phyloP scores from a whole-genome alignment of 768 basidiomycete species.

The Trametes gibbosa region DNA sequence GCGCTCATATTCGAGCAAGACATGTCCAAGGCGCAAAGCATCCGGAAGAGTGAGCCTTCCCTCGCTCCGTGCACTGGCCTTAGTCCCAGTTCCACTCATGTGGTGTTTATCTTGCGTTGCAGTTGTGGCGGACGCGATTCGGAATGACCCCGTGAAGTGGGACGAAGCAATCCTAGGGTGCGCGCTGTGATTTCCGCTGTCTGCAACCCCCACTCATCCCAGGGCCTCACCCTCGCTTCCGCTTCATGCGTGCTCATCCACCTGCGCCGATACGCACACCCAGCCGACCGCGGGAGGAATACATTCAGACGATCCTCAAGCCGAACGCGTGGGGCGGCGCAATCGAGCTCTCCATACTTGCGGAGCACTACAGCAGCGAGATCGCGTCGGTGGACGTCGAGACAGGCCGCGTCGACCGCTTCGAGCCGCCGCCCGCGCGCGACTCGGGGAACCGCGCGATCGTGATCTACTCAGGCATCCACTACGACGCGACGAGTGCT shows the following conservation, averaged over 20 bases:
- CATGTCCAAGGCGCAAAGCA: constrained; percentile 60
- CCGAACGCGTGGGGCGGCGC: constrained; percentile 92
- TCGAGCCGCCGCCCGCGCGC: constrained; percentile 51
- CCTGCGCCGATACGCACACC: background rate
- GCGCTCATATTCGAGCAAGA: constrained; percentile 85
- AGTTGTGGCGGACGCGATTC: constrained; percentile 88
- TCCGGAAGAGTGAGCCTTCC: constrained; percentile 65
- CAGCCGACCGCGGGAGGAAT: constrained; percentile 61
- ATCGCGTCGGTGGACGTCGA: constrained; percentile 91
- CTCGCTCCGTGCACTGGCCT: background rate
- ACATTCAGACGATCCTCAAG: constrained; percentile 78
- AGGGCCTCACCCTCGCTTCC: background rate
- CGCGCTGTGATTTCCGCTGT: background rate
- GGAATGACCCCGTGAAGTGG: constrained; percentile 66
- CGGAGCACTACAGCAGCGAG: constrained; percentile 78
- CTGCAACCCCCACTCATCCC: background rate
- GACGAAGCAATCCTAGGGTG: constrained; percentile 88
- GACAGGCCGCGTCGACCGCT: constrained; percentile 85
- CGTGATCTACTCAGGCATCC: constrained; percentile 93
- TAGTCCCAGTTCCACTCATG: background rate
- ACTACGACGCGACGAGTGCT: constrained; percentile 89
- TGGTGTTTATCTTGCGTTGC: background rate
- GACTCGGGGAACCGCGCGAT: constrained; percentile 45
- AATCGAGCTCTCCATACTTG: constrained; percentile 86
- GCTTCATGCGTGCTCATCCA: background rate